Evolutionary conservation across 495 filamentous ascomycete genomes (phyloP), one percentile per base, ranked within the genome.

Genomic region (Oidiodendron maius): DNA sequence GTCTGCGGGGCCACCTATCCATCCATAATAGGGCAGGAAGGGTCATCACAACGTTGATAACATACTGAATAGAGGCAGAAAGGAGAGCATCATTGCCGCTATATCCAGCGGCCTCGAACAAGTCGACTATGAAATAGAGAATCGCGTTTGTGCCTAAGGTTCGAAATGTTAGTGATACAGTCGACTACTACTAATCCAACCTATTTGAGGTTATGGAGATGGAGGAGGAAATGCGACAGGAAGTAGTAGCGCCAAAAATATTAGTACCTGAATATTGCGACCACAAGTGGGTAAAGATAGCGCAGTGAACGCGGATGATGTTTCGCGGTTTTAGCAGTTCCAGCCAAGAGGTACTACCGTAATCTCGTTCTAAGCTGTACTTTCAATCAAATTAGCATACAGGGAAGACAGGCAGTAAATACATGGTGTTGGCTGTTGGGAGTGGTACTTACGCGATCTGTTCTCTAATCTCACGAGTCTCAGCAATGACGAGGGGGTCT

Each of bases 271-370:
- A 79, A 0, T 89, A 70, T 57, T 91, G 70, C 20, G 50, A 80
- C 86, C 86, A 89, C 71, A 86, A 80, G 61, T 91, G 86, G 15
- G 85, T 78, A 34, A 72, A 80, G 70, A 89, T 81, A 8, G 82
- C 86, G 10, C 87, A 70, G 30, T 79, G 46, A n/a, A 86, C 78
- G 21, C 86, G 78, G 68, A 80, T 82, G 18, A 82, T 55, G 51
- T 87, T 87, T 15, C 78, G 68, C 16, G 46, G 81, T 52, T 78
- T 71, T 10, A 74, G 61, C 1, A 89, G 71, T n/a, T 79, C 77
- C 13, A 64, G 63, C 65, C 78, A 84, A 20, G 72, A 76, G 36
- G 69, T 74, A 42, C 66, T 64, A 0, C 75, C 70, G 50, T 80
- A 68, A 46, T 79, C 75, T 13, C 77, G 67, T 60, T 85, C 82